Evolutionary conservation across 306 rosid genomes (phyloP), one percentile per base, ranked within the genome.

Genomic region (Ziziphus jujuba): DNA sequence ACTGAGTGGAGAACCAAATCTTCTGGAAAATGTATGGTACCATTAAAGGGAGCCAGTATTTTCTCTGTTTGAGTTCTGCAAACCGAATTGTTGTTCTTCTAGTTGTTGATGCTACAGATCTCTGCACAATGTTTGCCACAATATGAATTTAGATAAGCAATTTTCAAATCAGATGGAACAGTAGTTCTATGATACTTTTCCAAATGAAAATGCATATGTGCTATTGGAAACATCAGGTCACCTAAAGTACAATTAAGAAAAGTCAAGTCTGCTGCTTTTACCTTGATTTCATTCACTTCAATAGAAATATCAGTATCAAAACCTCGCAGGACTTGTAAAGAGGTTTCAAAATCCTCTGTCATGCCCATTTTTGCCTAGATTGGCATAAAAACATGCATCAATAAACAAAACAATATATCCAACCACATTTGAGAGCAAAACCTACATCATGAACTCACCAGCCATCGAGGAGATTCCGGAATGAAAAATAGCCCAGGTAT

Each of bases 391-490:
- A 15, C 17, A 44, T 22, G 31, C 55, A 55, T 23, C 31, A 50
- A 25, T 4, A 8, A 13, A 38, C 0, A 4, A 47, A 28, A 9
- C 40, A 16, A n/a, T 20, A n/a, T 17, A 45, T 5, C 9, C 35
- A 56, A 65, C 52, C 56, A 56, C 15, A 47, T 66, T 43, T 9
- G 53, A 65, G 43, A 70, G 71, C 69, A 71, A 74, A 33, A 35
- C 20, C 24, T 4, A 62, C 38, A 50, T 60, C 35, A 48, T 16
- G 73, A 78, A 48, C 53, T 84, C 82, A 89, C 99, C 85, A 93
- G 92, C 97, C 99, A 90, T 75, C 97, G 87, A 67, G 99, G 99
- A 69, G 97, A 90, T 74, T 93, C 99, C 0, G 97, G 99, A 81
- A 93, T 80, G 85, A 93, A 93, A 79, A 93, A 93, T 20, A 93